Base-by-base conservation (phyloP, 257 asterid species). In the Ajuga chamaepitys region DNA sequence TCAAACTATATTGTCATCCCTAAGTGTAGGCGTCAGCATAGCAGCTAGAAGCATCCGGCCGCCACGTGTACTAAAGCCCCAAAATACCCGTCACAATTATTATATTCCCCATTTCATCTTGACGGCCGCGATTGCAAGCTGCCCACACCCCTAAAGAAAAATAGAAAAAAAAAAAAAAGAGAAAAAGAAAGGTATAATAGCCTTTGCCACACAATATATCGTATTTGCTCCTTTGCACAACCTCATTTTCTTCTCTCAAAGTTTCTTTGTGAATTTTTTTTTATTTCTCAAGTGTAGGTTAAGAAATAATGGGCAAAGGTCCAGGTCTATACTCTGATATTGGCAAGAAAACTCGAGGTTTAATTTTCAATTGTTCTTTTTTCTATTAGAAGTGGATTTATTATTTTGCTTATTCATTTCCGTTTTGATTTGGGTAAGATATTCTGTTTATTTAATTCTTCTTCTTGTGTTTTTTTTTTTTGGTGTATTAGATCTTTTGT, bases 251-350 rank as follows among this genome's bases (percentile, higher is more conserved):
- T 18, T 65, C 60, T 14, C 21, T 46, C 38, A 1, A 17, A 14
- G 1, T 37, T 24, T 37, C 16, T 62, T 34, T 57, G 56, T 62
- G 26, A 14, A 21, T 38, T 48, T 48, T 38, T 58, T 41, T 46
- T 1, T 24, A 4, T 32, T 45, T 46, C 37, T 38, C 12, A 17
- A 24, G 54, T 50, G 65, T 38, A 38, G 32, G 48, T 58, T 46
- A 57, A 66, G 56, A 21, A 20, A 73, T 66, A 71, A 79, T 80
- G 85, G 77, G 73, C 57, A 81, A 81, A 30, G 86, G 81, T 42
- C 86, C 86, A 16, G 86, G 86, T n/a, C 80, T 78, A 25, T 78
- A 81, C 77, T n/a, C 79, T 14, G 83, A 81, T 24, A 81, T 78
- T 48, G 83, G 86, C 67, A 81, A 81, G 40, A 65, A 54, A 61